Evolutionary conservation across 1,139 yeast species (phyloP).

Genomic region (Kodamaea fungicola): DNA sequence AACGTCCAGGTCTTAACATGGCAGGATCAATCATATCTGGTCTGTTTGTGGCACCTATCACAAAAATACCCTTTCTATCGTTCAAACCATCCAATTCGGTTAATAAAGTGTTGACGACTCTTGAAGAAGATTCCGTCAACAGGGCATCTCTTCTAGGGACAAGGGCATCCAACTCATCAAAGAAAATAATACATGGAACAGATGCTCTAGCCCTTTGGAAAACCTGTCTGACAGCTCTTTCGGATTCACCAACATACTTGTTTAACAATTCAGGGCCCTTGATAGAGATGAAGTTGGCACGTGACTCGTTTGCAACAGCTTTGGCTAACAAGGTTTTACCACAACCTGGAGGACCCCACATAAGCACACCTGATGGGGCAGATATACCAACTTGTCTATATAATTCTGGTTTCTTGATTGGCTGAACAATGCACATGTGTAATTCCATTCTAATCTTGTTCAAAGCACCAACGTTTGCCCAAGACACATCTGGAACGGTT

Average conservation of each 20-base stretch:
- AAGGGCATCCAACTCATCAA: slow-evolving; percentile 93
- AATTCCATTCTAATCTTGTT: slow-evolving; percentile 77
- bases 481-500: slow-evolving; percentile 95
- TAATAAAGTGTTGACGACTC: slow-evolving; percentile 90
- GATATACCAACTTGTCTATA: slow-evolving; percentile 89
- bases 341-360: slow-evolving; percentile 99
- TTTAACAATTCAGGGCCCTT: slow-evolving; percentile 94
- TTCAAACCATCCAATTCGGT: slow-evolving; percentile 94
- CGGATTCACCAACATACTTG: slow-evolving; percentile 96
- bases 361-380: slow-evolving; percentile 93
- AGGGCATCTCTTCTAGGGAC: slow-evolving; percentile 93
- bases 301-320: slow-evolving; percentile 97
- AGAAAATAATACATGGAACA: slow-evolving; percentile 91
- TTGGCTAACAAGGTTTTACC: slow-evolving; percentile 96
- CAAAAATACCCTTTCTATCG: slow-evolving; percentile 89
- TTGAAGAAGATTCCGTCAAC: slow-evolving; percentile 81
- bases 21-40: slow-evolving; percentile 99
- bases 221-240: slow-evolving; percentile 91
- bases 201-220: slow-evolving; percentile 93
- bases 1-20: slow-evolving; percentile 94
- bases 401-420: slow-evolving; percentile 88
- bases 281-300: slow-evolving; percentile 94
- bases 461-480: slow-evolving; percentile 94
- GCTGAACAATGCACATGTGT: slow-evolving; percentile 97
- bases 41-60: slow-evolving; percentile 94